These are phyloP conservation scores for Polysphondylium violaceum DNA, from an alignment of 78 protist species.

Conservation along the genomic window DNA sequence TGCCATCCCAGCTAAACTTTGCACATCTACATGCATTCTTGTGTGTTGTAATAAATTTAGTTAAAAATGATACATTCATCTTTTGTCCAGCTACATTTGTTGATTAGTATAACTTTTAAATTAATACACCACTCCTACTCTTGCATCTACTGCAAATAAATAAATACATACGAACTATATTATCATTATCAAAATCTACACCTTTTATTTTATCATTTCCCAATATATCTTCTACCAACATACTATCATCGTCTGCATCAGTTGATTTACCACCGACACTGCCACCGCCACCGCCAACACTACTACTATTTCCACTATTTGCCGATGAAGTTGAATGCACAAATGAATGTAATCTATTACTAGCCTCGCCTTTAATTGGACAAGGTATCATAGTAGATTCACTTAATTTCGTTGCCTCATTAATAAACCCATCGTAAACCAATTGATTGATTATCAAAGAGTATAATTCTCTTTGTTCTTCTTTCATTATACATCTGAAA, in stretches of 20 bases:
- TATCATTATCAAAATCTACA: conserved; percentile 41
- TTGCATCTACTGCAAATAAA: too few species aligned
- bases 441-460: conserved; percentile 78
- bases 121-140: too few species aligned
- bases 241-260: background rate
- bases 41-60: conserved; percentile 86
- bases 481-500: conserved; percentile 42
- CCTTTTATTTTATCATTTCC: conserved; percentile 12
- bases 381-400: conserved; percentile 78
- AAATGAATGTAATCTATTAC: conserved; percentile 38
- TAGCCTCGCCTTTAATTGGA: conserved; percentile 40
- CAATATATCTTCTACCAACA: background rate
- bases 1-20: conserved; percentile 84
- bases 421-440: conserved; percentile 71
- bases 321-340: conserved; percentile 7
- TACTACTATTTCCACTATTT: background rate
- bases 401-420: conserved; percentile 72
- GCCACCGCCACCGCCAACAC: background rate
- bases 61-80: conserved; percentile 39
- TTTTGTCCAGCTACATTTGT: background rate
- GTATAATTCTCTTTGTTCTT: conserved; percentile 79
- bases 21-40: conserved; percentile 87
- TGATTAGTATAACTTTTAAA: too few species aligned
- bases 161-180: too few species aligned
- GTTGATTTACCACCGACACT: background rate